Base-by-base conservation (phyloP, 371 early-diverging fungal species). In the Mucor saturninus region DNA sequence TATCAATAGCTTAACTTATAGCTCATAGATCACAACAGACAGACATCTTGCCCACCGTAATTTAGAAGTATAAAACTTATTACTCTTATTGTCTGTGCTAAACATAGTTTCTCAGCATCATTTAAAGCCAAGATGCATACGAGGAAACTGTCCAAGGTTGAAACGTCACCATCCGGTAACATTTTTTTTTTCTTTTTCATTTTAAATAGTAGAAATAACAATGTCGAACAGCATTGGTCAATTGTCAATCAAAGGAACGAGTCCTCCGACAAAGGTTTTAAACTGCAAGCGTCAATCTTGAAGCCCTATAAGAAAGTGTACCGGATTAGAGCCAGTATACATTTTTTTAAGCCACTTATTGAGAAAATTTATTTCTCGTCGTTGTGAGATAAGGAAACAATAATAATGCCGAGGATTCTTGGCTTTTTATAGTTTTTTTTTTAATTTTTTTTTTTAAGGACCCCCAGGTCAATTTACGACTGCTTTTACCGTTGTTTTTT, bases 271-370 rank as follows among this genome's bases (percentile, higher is more conserved):
- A 59, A 59, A 59, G 59, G 59, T 59, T 59, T 59, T 59, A 59
- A 48, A 59, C 59, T 48, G 59, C 50, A 48, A 49, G 32, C 59
- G 37, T 59, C 28, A 9, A 35, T 59, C 59, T 59, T 48, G 59
- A 10, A 48, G 48, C 59, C 59, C 59, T 59, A 49, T 59, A 59
- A 49, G 38, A 50, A 49, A 13, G 50, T 14, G 29, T 49, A 59
- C 50, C 39, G 29, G 59, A 59, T 59, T 6, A 13, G 46, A 26
- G 50, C 59, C 38, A 38, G 28, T 49, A 49, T 14, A 26, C 50
- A 49, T 39, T 59, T 59, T 56, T 59, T 59, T 59, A 59, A 59
- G 59, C 59, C 59, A 59, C 59, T 48, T 59, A 46, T 59, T 59
- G 59, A 59, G 59, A 59, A 59, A 49, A 38, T 59, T 49, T 26